These are phyloP conservation scores for Teratosphaeria zuluensis DNA, from an alignment of 2,329 filamentous ascomycete species.

Conservation along the genomic window DNA sequence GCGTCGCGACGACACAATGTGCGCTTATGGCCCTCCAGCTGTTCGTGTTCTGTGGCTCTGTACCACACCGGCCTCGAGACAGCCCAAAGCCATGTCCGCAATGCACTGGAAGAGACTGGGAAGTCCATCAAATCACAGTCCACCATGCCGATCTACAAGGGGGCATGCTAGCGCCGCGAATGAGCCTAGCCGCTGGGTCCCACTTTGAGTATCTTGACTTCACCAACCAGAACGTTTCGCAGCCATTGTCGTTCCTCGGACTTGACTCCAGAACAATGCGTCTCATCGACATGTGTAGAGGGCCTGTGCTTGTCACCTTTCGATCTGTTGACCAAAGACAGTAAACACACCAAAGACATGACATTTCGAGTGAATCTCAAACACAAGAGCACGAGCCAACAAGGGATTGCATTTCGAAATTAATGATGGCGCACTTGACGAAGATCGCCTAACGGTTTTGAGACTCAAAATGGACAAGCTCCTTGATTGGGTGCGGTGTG, in stretches of 20 bases:
- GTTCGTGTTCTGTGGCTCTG: background rate
- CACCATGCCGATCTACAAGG: background rate
- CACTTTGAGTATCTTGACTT: background rate
- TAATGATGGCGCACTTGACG: background rate
- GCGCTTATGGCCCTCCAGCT: background rate
- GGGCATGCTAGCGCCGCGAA: background rate
- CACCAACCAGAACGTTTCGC: background rate
- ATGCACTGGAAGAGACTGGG: background rate
- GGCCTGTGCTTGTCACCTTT: background rate
- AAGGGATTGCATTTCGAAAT: background rate
- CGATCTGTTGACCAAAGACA: background rate
- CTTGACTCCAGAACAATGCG: background rate
- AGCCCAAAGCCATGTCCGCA: background rate
- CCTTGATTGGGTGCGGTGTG: background rate
- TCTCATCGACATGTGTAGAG: background rate
- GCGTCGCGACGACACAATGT: background rate
- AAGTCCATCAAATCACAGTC: background rate
- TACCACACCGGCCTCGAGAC: background rate
- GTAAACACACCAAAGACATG: background rate
- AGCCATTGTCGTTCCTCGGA: background rate
- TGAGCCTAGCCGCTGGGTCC: background rate
- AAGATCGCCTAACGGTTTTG: background rate
- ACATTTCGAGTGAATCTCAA: background rate
- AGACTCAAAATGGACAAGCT: background rate
- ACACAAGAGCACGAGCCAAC: background rate